Base-by-base conservation (phyloP, 306 rosid genomes). In the Cucurbita ficifolia region DNA sequence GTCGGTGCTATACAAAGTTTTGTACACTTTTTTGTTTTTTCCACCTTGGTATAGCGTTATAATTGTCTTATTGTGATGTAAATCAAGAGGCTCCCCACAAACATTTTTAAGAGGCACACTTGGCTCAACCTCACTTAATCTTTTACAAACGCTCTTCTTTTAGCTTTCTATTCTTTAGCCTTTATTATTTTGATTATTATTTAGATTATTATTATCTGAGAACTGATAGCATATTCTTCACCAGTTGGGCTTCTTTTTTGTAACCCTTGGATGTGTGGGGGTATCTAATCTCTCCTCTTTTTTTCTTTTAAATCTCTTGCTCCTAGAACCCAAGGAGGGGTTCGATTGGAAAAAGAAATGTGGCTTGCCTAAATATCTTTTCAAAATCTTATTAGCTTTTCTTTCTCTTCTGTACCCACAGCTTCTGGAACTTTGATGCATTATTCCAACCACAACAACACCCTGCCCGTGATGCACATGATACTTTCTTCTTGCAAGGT, bases 381-480 rank as follows among this genome's bases (percentile, higher is more conserved):
- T 40, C 70, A 18, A 38, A 63, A 39, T 39, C 68, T 65, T 42
- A 65, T 19, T 65, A 58, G 38, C 61, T 42, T 58, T 51, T 53
- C 19, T 10, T 5, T 43, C 19, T 63, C 68, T 48, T 77, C 43
- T 75, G 72, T 79, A 63, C 63, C 65, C 80, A 62, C 88, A 94
- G 99, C 86, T 89, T 91, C 85, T 94, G 97, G 97, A 94, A 94
- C 81, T 94, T 91, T 50, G 99, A 91, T 72, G 83, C 89, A 1
- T 88, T 94, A 82, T 94, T 94, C 95, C 99, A 94, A 84, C 97
- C 99, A 14, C 99, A 94, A 79, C 99, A 94, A 60, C 99, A 94
- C 75, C 99, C 99, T 51, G 99, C 99, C 18, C 95, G 99, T 59
- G 99, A 91, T 88, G 84, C 99, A 8, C 99, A 94, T 38, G 99